Evolutionary conservation across 2,329 filamentous ascomycete species (phyloP).

Genomic region (Hymenotorrendiella dingleyae): DNA sequence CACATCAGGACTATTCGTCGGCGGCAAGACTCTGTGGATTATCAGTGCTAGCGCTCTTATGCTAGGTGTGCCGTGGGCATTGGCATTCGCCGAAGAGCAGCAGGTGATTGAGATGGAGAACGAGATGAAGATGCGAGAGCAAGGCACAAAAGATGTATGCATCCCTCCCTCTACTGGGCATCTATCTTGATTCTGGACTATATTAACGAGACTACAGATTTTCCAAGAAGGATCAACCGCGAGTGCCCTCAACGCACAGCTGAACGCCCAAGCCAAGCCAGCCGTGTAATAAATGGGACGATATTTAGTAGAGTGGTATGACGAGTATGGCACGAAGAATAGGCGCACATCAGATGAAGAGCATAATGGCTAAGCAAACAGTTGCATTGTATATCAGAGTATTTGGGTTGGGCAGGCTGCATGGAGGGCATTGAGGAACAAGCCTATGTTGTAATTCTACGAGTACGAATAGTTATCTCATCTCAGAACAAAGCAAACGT

Average conservation of each 20-base stretch:
- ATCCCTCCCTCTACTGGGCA: neutral
- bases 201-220: constrained; percentile 20
- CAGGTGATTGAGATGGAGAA: constrained; percentile 96
- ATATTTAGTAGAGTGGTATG: constrained; percentile 3
- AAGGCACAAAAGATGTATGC: constrained; percentile 64
- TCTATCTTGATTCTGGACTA: neutral
- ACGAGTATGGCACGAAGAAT: constrained; percentile 5
- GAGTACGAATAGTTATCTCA: constrained; percentile 30
- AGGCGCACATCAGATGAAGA: constrained; percentile 1
- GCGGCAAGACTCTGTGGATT: constrained; percentile 86
- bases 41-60: constrained; percentile 84
- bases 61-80: constrained; percentile 85
- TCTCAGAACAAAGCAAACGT: constrained; percentile 18
- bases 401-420: constrained; percentile 16
- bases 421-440: constrained; percentile 18
- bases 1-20: constrained; percentile 58
- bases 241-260: constrained; percentile 23
- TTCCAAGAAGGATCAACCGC: constrained; percentile 20
- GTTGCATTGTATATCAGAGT: constrained; percentile 25
- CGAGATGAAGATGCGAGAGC: constrained; percentile 93
- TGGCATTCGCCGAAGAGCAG: constrained; percentile 93
- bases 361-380: constrained; percentile 10
- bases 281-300: constrained; percentile 25
- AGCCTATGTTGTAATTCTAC: constrained; percentile 30
- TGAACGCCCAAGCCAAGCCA: constrained; percentile 25